phyloP scores from a whole-genome alignment of 345 rosid species.

The Arabidopsis suecica region DNA sequence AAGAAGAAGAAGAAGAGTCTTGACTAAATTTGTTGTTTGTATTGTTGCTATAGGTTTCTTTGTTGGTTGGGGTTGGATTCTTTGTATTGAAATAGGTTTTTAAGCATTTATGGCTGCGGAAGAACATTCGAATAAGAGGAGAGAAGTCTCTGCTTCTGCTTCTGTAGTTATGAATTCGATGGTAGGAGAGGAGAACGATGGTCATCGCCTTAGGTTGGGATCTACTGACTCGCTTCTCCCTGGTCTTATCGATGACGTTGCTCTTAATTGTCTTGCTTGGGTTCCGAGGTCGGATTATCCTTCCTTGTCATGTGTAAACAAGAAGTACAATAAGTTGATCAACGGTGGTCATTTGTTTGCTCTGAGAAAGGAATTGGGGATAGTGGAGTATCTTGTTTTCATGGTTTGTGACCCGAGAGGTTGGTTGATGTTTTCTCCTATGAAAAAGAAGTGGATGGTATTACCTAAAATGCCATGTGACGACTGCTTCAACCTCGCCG shows the following conservation, averaged over 20 bases:
- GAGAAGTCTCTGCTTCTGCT: constrained; percentile 40
- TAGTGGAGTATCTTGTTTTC: constrained; percentile 69
- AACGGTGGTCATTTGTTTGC: constrained; percentile 58
- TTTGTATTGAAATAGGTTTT: constrained; percentile 31
- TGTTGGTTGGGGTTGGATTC: constrained; percentile 35
- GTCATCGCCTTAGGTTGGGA: constrained; percentile 51
- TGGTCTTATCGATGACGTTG: constrained; percentile 79
- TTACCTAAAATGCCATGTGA: constrained; percentile 85
- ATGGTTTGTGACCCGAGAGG: constrained; percentile 82
- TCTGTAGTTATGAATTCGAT: constrained; percentile 34
- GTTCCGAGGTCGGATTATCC: constrained; percentile 66
- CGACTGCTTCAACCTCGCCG: constrained; percentile 79
- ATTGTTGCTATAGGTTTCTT: constrained; percentile 33
- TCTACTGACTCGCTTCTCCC: constrained; percentile 76
- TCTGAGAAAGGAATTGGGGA: constrained; percentile 61
- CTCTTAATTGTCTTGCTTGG: constrained; percentile 70
- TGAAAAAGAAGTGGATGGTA: constrained; percentile 68
- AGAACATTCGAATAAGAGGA: constrained; percentile 47
- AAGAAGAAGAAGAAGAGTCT: constrained; percentile 16
- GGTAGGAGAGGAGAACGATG: constrained; percentile 61
- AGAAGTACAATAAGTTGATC: constrained; percentile 58
- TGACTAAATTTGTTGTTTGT: constrained; percentile 34
- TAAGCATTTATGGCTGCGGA: constrained; percentile 45
- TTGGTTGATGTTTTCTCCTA: constrained; percentile 75
- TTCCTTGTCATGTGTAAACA: constrained; percentile 61